Conservation (phyloP, 371 early-diverging fungal species). For the Gilbertella persicaria region DNA sequence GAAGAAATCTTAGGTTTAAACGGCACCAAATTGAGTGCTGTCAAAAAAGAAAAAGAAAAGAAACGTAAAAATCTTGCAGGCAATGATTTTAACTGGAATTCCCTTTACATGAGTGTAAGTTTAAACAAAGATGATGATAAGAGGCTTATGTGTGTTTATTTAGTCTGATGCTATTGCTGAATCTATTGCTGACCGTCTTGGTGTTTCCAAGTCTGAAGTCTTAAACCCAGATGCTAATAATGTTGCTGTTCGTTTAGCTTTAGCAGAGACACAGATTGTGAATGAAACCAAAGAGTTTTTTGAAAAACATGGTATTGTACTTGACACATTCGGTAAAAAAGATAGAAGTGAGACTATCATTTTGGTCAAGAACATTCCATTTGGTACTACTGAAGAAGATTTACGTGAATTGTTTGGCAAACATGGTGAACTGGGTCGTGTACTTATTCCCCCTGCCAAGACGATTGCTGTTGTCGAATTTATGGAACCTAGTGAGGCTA, state of each 20-base stretch:
- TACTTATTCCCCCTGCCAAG: slow-evolving; percentile 91
- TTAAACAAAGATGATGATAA: neutral
- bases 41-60: slow-evolving; percentile 81
- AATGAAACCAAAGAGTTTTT: slow-evolving; percentile 91
- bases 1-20: slow-evolving; percentile 62
- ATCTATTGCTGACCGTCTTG: slow-evolving; percentile 89
- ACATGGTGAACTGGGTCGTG: slow-evolving; percentile 86
- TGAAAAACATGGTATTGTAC: slow-evolving; percentile 81
- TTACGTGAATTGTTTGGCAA: slow-evolving; percentile 79
- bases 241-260: slow-evolving; percentile 90
- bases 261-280: slow-evolving; percentile 96
- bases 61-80: slow-evolving; percentile 76
- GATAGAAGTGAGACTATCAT: slow-evolving; percentile 88
- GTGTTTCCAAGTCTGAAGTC: slow-evolving; percentile 85
- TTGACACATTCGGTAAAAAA: slow-evolving; percentile 76
- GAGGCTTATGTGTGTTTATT: neutral
- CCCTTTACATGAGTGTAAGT: slow-evolving; percentile 90
- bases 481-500: slow-evolving; percentile 85
- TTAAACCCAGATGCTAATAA: slow-evolving; percentile 85
- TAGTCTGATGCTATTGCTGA: slow-evolving; percentile 91
- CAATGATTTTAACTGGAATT: slow-evolving; percentile 94
- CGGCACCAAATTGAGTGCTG: slow-evolving; percentile 60
- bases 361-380: slow-evolving; percentile 94
- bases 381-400: slow-evolving; percentile 78
- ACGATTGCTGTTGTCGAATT: slow-evolving; percentile 96